Conservation (phyloP, 2,329 filamentous ascomycete genomes). For the Hypoxylon sp. region DNA sequence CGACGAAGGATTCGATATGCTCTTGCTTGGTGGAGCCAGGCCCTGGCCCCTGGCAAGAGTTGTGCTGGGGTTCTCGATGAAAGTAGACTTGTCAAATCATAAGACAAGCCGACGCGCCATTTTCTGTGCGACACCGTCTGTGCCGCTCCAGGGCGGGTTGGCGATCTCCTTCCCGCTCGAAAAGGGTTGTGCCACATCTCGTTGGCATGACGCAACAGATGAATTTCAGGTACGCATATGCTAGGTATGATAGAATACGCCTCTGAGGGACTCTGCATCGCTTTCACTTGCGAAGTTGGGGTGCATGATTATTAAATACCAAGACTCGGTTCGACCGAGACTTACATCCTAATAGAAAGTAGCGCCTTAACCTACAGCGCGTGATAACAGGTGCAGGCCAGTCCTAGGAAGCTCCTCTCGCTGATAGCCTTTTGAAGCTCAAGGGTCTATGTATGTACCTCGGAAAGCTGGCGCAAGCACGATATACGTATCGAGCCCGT, state of each 20-base stretch:
- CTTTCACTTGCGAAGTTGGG: conserved; percentile 33
- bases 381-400: conserved; percentile 9
- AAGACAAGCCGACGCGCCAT: conserved; percentile 52
- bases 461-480: conserved; percentile 19
- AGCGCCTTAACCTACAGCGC: conserved; percentile 14
- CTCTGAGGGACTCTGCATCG: background rate
- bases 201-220: conserved; percentile 44
- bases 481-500: conserved; percentile 2
- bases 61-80: conserved; percentile 31
- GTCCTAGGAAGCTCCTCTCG: conserved; percentile 8
- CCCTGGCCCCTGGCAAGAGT: conserved; percentile 25
- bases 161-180: conserved; percentile 46
- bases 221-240: conserved; percentile 40
- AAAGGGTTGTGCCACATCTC: conserved; percentile 43
- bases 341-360: conserved; percentile 6
- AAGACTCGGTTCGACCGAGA: conserved; percentile 37
- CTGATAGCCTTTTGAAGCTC: conserved; percentile 5
- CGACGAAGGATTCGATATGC: conserved; percentile 44
- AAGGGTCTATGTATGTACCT: background rate
- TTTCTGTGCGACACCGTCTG: conserved; percentile 54
- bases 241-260: conserved; percentile 38
- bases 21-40: conserved; percentile 32
- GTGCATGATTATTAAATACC: conserved; percentile 43
- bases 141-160: conserved; percentile 48
- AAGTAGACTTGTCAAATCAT: conserved; percentile 49